Conservation (phyloP, 2,329 filamentous ascomycete genomes). For the Alternaria arborescens region DNA sequence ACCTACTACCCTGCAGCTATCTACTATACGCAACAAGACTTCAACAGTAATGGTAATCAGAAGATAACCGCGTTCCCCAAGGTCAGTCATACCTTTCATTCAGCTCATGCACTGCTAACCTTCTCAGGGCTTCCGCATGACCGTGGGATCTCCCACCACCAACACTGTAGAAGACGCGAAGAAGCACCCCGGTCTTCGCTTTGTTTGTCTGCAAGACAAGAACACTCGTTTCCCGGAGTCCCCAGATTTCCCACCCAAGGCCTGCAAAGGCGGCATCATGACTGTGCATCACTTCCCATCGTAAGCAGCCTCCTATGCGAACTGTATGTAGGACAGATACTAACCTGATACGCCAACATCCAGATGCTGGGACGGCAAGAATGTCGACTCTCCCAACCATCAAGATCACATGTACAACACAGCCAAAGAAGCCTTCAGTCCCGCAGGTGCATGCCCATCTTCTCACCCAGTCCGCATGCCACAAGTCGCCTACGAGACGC, state of each 20-base stretch:
- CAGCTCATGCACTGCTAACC: neutral
- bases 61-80: constrained; percentile 37
- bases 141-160: constrained; percentile 42
- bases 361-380: constrained; percentile 57
- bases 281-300: constrained; percentile 33
- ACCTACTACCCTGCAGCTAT: constrained; percentile 15
- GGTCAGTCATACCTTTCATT: constrained; percentile 19
- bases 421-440: constrained; percentile 29
- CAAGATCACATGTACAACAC: constrained; percentile 56
- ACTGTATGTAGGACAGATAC: neutral
- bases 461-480: constrained; percentile 43
- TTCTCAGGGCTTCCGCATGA: constrained; percentile 44
- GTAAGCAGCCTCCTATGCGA: neutral
- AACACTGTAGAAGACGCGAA: constrained; percentile 16
- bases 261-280: constrained; percentile 16
- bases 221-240: constrained; percentile 30
- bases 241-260: constrained; percentile 16
- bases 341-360: neutral
- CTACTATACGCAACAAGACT: constrained; percentile 48
- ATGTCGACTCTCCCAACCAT: constrained; percentile 63
- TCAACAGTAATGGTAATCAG: constrained; percentile 39
- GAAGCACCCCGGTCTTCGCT: constrained; percentile 6
- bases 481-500: constrained; percentile 44
- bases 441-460: constrained; percentile 34
- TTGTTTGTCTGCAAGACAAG: constrained; percentile 25